Evolutionary conservation across 202 grass and related monocot genomes (phyloP).

Genomic region (Dendrocalamus latiflorus): DNA sequence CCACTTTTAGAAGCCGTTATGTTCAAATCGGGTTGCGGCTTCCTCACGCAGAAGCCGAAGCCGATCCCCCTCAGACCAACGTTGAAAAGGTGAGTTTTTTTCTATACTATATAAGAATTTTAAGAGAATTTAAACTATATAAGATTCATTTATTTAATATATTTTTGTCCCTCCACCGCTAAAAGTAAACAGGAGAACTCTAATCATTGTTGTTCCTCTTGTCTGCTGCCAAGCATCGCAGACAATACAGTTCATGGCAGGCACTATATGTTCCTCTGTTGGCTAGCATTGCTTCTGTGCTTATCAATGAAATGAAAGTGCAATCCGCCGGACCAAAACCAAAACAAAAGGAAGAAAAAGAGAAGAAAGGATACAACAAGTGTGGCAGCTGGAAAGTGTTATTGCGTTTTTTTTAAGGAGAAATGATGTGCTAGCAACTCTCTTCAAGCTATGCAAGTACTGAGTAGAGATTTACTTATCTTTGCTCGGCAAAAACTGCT

Average conservation of each 20-base stretch:
- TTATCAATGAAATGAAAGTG: neutral
- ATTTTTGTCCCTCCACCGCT: neutral
- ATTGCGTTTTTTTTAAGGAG: too few relatives aligned
- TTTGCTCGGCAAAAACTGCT: too few relatives aligned
- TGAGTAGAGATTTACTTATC: too few relatives aligned
- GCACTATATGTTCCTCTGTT: neutral
- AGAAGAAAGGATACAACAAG: neutral
- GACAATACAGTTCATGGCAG: constrained; percentile 28
- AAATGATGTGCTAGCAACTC: too few relatives aligned
- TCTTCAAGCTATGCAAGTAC: too few relatives aligned
- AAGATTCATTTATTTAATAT: neutral
- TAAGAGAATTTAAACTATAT: neutral
- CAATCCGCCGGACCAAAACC: neutral
- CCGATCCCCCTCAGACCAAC: too few relatives aligned
- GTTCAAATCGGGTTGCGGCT: too few relatives aligned
- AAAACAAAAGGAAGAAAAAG: too few relatives aligned
- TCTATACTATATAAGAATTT: neutral
- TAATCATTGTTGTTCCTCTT: neutral
- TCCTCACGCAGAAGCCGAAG: too few relatives aligned
- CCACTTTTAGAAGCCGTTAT: too few relatives aligned
- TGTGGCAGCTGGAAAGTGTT: too few relatives aligned
- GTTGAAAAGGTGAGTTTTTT: too few relatives aligned
- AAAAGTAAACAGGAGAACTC: neutral
- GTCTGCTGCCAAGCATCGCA: neutral
- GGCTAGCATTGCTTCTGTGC: neutral